phyloP scores from a whole-genome alignment of 805 yeast genomes.

The Wickerhamomyces silvicola region DNA sequence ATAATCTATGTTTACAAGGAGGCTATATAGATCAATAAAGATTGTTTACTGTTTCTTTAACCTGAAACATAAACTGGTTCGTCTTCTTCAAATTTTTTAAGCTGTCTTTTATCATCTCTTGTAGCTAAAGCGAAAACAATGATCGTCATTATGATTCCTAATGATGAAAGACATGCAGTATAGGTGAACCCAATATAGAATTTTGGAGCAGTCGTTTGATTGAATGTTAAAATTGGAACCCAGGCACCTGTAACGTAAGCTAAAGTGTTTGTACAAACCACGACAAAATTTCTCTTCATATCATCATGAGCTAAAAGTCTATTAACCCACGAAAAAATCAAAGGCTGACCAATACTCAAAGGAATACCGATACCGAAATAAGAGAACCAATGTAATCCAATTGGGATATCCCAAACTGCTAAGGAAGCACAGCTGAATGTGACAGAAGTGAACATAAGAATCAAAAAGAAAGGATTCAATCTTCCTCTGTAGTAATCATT shows the following conservation, averaged over 20 bases:
- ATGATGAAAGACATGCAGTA: slow-evolving; percentile 25
- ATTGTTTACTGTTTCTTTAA: too few species aligned
- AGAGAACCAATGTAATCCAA: slow-evolving; percentile 39
- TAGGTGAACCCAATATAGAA: slow-evolving; percentile 31
- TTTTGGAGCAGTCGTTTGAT: slow-evolving; percentile 25
- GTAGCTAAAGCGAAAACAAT: slow-evolving; percentile 17
- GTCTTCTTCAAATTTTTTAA: too few species aligned
- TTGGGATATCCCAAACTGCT: slow-evolving; percentile 39
- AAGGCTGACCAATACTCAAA: slow-evolving; percentile 45
- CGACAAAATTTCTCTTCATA: slow-evolving; percentile 24
- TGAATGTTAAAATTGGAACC: slow-evolving; percentile 34
- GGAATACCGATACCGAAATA: slow-evolving; percentile 43
- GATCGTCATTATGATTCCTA: slow-evolving; percentile 26
- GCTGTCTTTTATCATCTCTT: slow-evolving; percentile 12
- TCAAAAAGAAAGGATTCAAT: slow-evolving; percentile 31
- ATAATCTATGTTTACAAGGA: slow-evolving; percentile 47
- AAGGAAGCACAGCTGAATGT: slow-evolving; percentile 36
- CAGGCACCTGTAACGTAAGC: slow-evolving; percentile 33
- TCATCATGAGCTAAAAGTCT: slow-evolving; percentile 28
- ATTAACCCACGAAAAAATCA: slow-evolving; percentile 47
- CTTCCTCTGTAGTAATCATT: slow-evolving; percentile 30
- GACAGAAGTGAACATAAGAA: slow-evolving; percentile 30
- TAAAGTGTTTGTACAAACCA: slow-evolving; percentile 30
- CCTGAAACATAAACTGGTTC: too few species aligned
- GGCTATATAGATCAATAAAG: slow-evolving; percentile 26